Evolutionary conservation across 345 rosid species (phyloP).

Genomic region (Trapa incisa): DNA sequence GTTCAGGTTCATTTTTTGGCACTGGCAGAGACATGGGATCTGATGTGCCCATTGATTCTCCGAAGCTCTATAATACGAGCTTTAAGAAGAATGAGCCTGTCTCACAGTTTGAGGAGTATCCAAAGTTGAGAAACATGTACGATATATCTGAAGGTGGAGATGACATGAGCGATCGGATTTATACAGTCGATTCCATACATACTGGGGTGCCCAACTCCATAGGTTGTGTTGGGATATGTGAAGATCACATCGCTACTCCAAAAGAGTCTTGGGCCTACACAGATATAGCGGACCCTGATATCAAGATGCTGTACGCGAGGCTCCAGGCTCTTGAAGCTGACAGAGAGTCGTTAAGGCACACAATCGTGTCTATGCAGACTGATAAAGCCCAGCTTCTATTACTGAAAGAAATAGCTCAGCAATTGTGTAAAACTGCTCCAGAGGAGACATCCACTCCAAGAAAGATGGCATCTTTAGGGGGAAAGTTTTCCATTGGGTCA

Average conservation of each 20-base stretch:
- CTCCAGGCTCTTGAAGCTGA: constrained; percentile 95
- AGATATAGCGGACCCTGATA: constrained; percentile 57
- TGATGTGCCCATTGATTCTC: constrained; percentile 42
- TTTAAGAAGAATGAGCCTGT: constrained; percentile 39
- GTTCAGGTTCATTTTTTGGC: constrained; percentile 35
- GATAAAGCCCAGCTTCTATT: constrained; percentile 72
- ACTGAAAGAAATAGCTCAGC: constrained; percentile 91
- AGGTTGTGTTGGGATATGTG: constrained; percentile 24
- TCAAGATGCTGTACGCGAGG: constrained; percentile 68
- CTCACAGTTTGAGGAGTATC: constrained; percentile 23
- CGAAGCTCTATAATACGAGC: constrained; percentile 27
- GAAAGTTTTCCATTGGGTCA: constrained; percentile 39
- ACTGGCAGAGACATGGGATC: constrained; percentile 31
- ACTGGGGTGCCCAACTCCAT: constrained; percentile 29
- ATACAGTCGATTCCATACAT: constrained; percentile 72
- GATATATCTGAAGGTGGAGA: constrained; percentile 49
- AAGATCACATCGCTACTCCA: constrained; percentile 40
- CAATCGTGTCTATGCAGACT: constrained; percentile 80
- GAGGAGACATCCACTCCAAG: constrained; percentile 39
- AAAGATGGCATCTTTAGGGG: constrained; percentile 30
- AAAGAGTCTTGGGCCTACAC: constrained; percentile 25
- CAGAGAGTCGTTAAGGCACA: constrained; percentile 89
- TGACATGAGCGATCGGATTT: constrained; percentile 69
- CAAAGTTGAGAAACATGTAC: constrained; percentile 28
- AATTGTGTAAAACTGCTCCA: constrained; percentile 55